Percentiles rank a stretch among this genome's conserved stretches.
Conservation (phyloP, 2,329 filamentous ascomycete species). For the Cytospora mali region DNA sequence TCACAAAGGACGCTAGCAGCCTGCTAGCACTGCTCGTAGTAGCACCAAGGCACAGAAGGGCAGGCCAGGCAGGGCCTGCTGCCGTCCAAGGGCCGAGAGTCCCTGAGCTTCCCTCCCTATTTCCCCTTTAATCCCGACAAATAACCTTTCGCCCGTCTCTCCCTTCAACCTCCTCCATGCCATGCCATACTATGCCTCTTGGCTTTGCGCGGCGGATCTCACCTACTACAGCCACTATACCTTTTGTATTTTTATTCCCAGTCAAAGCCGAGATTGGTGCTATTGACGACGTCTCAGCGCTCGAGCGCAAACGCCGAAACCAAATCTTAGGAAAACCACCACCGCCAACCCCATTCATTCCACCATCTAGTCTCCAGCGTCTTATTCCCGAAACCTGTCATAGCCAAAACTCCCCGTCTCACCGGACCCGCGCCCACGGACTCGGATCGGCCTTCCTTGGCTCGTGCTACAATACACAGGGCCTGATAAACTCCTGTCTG, state of each 20-base stretch:
- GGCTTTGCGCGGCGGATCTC: not conserved
- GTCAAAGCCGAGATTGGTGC: slow-evolving; percentile 9
- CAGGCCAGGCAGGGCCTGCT: too few species aligned
- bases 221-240: too few species aligned
- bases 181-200: not conserved
- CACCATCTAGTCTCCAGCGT: slow-evolving; percentile 11
- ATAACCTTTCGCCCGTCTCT: not conserved
- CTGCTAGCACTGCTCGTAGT: not conserved
- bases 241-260: slow-evolving; percentile 14
- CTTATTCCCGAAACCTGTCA: slow-evolving; percentile 25
- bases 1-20: not conserved
- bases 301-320: not conserved
- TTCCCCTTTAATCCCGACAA: slow-evolving; percentile 1
- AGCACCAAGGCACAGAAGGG: not conserved
- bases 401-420: slow-evolving; percentile 10
- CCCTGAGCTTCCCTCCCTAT: not conserved
- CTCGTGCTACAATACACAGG: slow-evolving; percentile 20
- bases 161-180: not conserved
- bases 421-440: slow-evolving; percentile 22
- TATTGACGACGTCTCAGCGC: slow-evolving; percentile 1
- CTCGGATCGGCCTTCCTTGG: slow-evolving; percentile 15
- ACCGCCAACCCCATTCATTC: slow-evolving; percentile 4
- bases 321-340: not conserved
- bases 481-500: not conserved
- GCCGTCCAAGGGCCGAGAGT: too few species aligned